Base-by-base conservation (phyloP, 2,329 filamentous ascomycete genomes). In the Thielaviopsis euricoi region DNA sequence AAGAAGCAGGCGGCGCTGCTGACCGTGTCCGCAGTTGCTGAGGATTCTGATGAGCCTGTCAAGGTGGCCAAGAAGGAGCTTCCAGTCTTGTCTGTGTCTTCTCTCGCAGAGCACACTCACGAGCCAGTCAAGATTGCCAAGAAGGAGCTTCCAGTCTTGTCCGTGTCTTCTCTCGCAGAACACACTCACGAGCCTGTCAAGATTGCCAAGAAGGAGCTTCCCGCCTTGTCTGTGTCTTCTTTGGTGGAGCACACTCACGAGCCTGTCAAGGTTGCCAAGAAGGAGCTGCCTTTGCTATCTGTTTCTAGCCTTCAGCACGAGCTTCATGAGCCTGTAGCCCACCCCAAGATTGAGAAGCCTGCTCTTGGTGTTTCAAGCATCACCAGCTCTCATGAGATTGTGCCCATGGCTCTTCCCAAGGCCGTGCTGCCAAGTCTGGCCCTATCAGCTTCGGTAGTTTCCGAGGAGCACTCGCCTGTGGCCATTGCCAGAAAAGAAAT, bases 351-450 rank as follows among this genome's bases (percentile, higher is more conserved):
- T 61, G 62, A 52, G 33, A 66, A 26, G 51, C 65, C 56, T 56
- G 63, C 54, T 13, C 62, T 69, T 23, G 64, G 61, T 9, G 59
- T 70, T 23, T 65, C 68, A 1, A 29, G 63, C 15, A 64, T 66
- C 7, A 64, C 68, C 57, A 53, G 61, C 13, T 66, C 70, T 21
- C 66, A 69, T 61, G 69, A 68, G 13, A 60, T 60, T 23, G 64
- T 65, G 50, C 65, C 65, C 7, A 60, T 66, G 22, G 60, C 64
- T 7, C 65, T 67, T 55, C 70, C 71, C 3, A 65, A 68, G 56
- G 56, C 58, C 58, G 61, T 22, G 37, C 68, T 61, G 12, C 62
- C 65, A 21, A 53, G 60, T 25, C 64, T 68, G 58, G 68, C 63
- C 62, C 65, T 67, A 60, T 71, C 66, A 26, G 56, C 57, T 15